phyloP scores from a whole-genome alignment of 371 early-diverging fungal genomes.

The Ordospora colligata region DNA sequence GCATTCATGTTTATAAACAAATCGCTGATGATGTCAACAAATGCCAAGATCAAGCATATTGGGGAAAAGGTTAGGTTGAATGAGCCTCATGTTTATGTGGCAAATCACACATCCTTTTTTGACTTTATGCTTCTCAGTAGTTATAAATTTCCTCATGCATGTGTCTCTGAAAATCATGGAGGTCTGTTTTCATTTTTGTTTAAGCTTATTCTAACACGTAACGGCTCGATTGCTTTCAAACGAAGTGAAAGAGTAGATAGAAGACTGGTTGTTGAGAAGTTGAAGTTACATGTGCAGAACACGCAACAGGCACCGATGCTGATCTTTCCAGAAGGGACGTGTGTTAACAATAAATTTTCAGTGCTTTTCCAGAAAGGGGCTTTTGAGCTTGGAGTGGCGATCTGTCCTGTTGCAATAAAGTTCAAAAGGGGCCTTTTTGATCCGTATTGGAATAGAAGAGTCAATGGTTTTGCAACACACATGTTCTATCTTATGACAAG shows the following conservation, averaged over 20 bases:
- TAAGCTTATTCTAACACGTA: slow-evolving; percentile 64
- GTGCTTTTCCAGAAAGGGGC: slow-evolving; percentile 77
- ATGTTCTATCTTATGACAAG: slow-evolving; percentile 68
- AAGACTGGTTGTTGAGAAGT: slow-evolving; percentile 61
- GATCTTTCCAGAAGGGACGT: slow-evolving; percentile 77
- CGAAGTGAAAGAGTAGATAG: slow-evolving; percentile 67
- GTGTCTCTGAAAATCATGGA: slow-evolving; percentile 67
- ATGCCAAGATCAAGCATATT: slow-evolving; percentile 62
- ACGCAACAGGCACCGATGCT: slow-evolving; percentile 62
- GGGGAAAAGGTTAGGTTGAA: slow-evolving; percentile 64
- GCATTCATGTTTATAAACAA: slow-evolving; percentile 34
- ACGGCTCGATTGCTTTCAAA: slow-evolving; percentile 69
- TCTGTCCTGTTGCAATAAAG: slow-evolving; percentile 66
- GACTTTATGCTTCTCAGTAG: slow-evolving; percentile 69
- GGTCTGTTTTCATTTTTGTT: slow-evolving; percentile 66
- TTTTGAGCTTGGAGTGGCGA: slow-evolving; percentile 68
- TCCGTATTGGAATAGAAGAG: slow-evolving; percentile 67
- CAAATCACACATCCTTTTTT: slow-evolving; percentile 72
- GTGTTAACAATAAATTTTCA: slow-evolving; percentile 72
- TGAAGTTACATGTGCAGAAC: slow-evolving; percentile 60
- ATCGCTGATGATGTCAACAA: slow-evolving; percentile 35
- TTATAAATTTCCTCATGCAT: slow-evolving; percentile 68
- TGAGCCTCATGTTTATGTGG: slow-evolving; percentile 67
- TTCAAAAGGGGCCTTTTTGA: slow-evolving; percentile 63
- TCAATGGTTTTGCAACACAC: slow-evolving; percentile 64